These are phyloP conservation scores for Agaricus subrufescens DNA, from an alignment of 768 basidiomycete species.

Conservation along the genomic window DNA sequence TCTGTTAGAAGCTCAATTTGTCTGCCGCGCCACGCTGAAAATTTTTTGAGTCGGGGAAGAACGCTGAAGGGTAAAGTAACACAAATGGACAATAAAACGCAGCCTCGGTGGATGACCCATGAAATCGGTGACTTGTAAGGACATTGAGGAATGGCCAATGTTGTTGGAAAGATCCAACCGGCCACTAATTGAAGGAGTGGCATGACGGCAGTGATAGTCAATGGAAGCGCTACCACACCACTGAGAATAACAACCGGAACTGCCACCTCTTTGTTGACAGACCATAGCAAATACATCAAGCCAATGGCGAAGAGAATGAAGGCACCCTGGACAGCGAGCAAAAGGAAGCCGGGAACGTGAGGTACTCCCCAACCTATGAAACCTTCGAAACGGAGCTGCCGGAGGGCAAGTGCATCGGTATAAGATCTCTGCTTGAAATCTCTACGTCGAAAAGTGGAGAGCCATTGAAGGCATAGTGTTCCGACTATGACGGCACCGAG, in stretches of 20 bases:
- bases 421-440: slow-evolving; percentile 1
- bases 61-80: not conserved
- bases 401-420: slow-evolving; percentile 5
- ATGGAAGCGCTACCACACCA: not conserved
- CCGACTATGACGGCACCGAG: slow-evolving; percentile 1
- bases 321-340: slow-evolving; percentile 4
- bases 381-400: slow-evolving; percentile 7
- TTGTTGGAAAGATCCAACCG: not conserved
- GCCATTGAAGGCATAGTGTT: slow-evolving; percentile 5
- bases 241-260: slow-evolving; percentile 3
- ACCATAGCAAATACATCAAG: slow-evolving; percentile 4
- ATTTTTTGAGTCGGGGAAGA: not conserved
- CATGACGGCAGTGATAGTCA: slow-evolving; percentile 1
- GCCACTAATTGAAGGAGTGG: slow-evolving; percentile 1
- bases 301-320: slow-evolving; percentile 5
- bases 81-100: not conserved
- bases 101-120: slow-evolving; percentile 3
- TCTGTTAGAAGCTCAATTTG: not conserved
- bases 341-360: not conserved
- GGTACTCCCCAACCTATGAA: slow-evolving; percentile 1
- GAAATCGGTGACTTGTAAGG: slow-evolving; percentile 6
- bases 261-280: not conserved
- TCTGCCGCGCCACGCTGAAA: not conserved
- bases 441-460: not conserved
- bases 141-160: slow-evolving; percentile 1